A percentile compares a stretch with the other conserved stretches of the same genome.
phyloP scores from a whole-genome alignment of 441 rosid genomes.

The Melastoma candidum region DNA sequence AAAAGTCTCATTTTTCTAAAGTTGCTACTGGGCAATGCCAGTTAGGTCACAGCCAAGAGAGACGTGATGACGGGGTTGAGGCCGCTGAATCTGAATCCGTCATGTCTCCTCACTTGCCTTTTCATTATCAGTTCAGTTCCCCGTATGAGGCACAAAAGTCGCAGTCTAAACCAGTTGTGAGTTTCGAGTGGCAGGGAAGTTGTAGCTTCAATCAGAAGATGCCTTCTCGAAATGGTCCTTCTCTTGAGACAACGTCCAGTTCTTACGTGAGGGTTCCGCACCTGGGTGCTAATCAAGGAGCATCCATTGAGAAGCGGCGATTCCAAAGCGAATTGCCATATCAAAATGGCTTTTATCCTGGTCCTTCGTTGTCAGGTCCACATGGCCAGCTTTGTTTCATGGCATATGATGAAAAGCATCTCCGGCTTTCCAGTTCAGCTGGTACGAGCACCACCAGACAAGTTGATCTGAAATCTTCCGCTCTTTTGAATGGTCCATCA shows the following conservation, averaged over 20 bases:
- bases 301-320: slow-evolving; percentile 44
- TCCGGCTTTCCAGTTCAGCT: no score
- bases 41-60: slow-evolving; percentile 39
- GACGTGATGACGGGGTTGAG: slow-evolving; percentile 32
- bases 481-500: no score
- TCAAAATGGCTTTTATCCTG: slow-evolving; percentile 47
- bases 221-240: slow-evolving; percentile 38
- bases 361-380: slow-evolving; percentile 48
- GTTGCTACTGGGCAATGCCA: slow-evolving; percentile 38
- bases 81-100: slow-evolving; percentile 31
- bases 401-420: slow-evolving; percentile 12
- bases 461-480: no score
- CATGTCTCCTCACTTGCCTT: slow-evolving; percentile 39
- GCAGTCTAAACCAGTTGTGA: slow-evolving; percentile 41
- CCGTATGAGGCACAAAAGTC: slow-evolving; percentile 35
- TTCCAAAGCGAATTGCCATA: slow-evolving; percentile 20
- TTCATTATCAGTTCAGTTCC: slow-evolving; percentile 25
- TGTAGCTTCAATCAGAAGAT: slow-evolving; percentile 44
- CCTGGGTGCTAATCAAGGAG: slow-evolving; percentile 36
- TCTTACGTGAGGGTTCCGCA: slow-evolving; percentile 35
- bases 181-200: slow-evolving; percentile 41
- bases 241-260: slow-evolving; percentile 35
- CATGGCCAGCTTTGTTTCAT: slow-evolving; percentile 27
- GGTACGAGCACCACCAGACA: no score
- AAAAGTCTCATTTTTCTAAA: slow-evolving; percentile 27